Conservation (phyloP, 2,329 filamentous ascomycete genomes). For the Diplodia corticola region DNA sequence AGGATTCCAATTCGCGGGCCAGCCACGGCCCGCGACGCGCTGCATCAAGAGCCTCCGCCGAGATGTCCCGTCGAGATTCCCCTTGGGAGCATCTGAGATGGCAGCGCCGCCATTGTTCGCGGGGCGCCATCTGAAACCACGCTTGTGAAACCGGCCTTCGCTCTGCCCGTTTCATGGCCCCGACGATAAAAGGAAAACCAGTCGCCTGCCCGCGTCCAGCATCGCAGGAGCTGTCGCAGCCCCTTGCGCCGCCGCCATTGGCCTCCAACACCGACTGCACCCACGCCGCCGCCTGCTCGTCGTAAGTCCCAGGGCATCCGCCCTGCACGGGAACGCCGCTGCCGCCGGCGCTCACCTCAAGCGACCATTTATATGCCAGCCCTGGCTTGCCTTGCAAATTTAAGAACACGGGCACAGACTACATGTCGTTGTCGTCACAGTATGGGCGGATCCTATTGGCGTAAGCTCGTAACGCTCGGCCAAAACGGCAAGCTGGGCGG, state of each 20-base stretch:
- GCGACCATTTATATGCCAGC: neutral
- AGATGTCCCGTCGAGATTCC: neutral
- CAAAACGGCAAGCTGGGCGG: slow-evolving; percentile 8
- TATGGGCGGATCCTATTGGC: slow-evolving; percentile 15
- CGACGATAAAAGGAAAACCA: slow-evolving; percentile 9
- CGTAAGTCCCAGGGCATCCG: slow-evolving; percentile 8
- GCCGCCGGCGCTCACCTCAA: slow-evolving; percentile 13
- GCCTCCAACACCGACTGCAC: slow-evolving; percentile 2
- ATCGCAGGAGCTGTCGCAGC: neutral
- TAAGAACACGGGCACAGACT: neutral
- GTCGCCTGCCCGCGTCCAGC: neutral
- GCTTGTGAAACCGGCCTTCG: slow-evolving; percentile 16
- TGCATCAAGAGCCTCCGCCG: neutral
- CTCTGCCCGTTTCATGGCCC: slow-evolving; percentile 15
- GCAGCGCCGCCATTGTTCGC: neutral
- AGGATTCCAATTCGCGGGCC: neutral
- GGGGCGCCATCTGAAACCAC: slow-evolving; percentile 13
- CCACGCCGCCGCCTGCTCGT: slow-evolving; percentile 18
- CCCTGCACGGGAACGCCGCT: slow-evolving; percentile 13
- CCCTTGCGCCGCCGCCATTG: slow-evolving; percentile 9
- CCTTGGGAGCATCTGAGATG: neutral
- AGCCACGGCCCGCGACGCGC: no score
- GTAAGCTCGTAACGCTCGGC: slow-evolving; percentile 1
- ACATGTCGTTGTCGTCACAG: slow-evolving; percentile 13
- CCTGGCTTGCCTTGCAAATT: neutral